Conservation (phyloP, 164 flowering plant genomes). For the Magnolia kwangsiensis region DNA sequence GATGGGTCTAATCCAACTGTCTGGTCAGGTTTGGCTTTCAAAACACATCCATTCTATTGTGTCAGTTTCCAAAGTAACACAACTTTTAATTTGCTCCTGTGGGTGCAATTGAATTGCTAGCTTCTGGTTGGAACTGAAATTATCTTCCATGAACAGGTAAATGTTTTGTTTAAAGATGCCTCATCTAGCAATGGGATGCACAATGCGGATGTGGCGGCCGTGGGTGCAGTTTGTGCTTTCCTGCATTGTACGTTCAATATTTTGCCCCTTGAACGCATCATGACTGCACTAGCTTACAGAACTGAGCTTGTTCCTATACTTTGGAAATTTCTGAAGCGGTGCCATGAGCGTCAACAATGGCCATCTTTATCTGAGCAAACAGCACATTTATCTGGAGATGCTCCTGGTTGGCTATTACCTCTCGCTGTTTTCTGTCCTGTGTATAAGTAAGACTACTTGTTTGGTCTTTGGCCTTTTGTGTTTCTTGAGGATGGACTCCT, state of each 20-base stretch:
- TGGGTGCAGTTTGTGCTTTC: constrained; percentile 83
- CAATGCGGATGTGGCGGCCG: constrained; percentile 60
- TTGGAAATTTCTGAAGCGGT: constrained; percentile 86
- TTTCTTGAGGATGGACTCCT: background rate
- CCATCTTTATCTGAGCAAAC: constrained; percentile 57
- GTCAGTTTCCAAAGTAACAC: background rate
- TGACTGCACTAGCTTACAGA: constrained; percentile 88
- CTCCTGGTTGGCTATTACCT: constrained; percentile 91
- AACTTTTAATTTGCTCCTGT: background rate
- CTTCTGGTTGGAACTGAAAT: constrained; percentile 5
- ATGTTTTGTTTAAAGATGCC: constrained; percentile 55
- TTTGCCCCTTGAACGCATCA: constrained; percentile 66
- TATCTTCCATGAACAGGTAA: constrained; percentile 48
- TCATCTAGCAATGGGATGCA: constrained; percentile 32
- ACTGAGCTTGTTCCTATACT: constrained; percentile 86
- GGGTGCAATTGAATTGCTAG: constrained; percentile 7
- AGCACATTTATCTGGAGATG: constrained; percentile 53
- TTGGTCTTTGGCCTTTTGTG: background rate
- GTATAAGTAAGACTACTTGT: constrained; percentile 61
- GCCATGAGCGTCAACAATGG: constrained; percentile 81
- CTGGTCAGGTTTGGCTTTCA: too few species aligned
- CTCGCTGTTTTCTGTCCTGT: constrained; percentile 93
- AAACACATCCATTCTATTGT: background rate
- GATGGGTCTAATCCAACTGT: too few species aligned
- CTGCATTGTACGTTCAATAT: constrained; percentile 71